These are phyloP conservation scores for Incumbomyces lentus DNA, from an alignment of 2,329 filamentous ascomycete genomes.

Conservation along the genomic window DNA sequence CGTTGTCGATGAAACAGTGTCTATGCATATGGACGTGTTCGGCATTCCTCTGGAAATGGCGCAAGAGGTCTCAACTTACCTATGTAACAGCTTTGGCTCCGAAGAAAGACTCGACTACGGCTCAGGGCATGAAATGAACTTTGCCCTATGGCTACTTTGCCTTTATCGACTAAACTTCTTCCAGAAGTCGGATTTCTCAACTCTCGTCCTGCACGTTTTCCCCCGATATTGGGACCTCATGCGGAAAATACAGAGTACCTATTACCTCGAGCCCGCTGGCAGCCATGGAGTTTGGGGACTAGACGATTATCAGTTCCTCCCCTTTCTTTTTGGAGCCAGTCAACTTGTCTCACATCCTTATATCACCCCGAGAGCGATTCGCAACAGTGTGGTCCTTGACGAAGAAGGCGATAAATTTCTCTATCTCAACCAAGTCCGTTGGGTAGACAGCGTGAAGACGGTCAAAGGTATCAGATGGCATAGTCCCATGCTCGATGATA, in stretches of 20 bases:
- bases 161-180: conserved; percentile 69
- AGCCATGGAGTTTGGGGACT: conserved; percentile 97
- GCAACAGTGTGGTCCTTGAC: conserved; percentile 77
- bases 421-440: conserved; percentile 84
- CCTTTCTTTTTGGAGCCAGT: conserved; percentile 87
- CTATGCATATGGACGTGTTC: conserved; percentile 34
- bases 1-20: conserved; percentile 28
- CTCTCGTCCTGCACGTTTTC: conserved; percentile 69
- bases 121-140: conserved; percentile 94
- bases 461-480: conserved; percentile 94
- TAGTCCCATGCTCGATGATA: conserved; percentile 96
- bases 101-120: conserved; percentile 86
- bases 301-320: conserved; percentile 94
- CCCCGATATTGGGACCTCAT: conserved; percentile 73
- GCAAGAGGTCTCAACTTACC: conserved; percentile 66
- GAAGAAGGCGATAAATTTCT: conserved; percentile 75
- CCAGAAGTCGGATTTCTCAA: conserved; percentile 54
- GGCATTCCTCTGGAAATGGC: conserved; percentile 41
- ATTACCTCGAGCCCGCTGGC: conserved; percentile 93
- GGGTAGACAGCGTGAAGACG: conserved; percentile 93
- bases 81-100: conserved; percentile 77
- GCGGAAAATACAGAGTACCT: conserved; percentile 78
- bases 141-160: conserved; percentile 91
- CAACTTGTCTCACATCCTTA: conserved; percentile 78
- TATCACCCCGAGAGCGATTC: conserved; percentile 70